Conservation (phyloP, 371 early-diverging fungal species). For the Apophysomyces trapeziformis region DNA sequence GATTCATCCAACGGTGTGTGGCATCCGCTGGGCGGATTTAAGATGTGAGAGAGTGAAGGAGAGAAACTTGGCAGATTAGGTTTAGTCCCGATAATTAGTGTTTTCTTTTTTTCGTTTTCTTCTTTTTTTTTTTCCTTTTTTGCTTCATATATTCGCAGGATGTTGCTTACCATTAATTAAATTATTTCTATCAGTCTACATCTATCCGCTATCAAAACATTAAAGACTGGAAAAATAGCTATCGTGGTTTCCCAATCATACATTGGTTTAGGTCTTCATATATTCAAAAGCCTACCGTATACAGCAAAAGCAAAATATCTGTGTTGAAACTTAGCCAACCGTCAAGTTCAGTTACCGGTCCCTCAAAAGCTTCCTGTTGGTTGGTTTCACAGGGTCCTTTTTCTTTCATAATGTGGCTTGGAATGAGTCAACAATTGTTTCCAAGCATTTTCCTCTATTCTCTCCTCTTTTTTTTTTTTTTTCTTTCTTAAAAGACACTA, state of each 20-base stretch:
- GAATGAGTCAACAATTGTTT: conserved; percentile 1
- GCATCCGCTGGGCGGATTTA: conserved; percentile 11
- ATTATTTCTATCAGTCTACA: too few species aligned
- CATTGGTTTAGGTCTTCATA: too few species aligned
- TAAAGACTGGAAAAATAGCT: not conserved
- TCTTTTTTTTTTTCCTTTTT: not conserved
- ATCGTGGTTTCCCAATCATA: not conserved
- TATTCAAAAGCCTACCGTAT: too few species aligned
- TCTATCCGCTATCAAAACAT: not conserved
- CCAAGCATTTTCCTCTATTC: not conserved
- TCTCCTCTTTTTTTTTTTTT: not conserved
- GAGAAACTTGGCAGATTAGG: not conserved
- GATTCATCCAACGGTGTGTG: conserved; percentile 11
- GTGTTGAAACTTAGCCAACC: too few species aligned
- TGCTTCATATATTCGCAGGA: not conserved
- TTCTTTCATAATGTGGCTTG: not conserved
- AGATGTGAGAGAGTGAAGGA: not conserved
- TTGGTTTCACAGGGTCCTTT: not conserved
- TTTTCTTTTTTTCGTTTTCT: not conserved
- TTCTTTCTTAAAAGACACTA: not conserved
- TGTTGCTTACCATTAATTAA: not conserved
- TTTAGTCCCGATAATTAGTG: not conserved
- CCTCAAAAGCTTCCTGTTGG: too few species aligned
- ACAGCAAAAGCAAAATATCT: too few species aligned
- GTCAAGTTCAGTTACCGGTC: too few species aligned